Conservation (phyloP, 192 early-diverging fungal species). For the Podila verticillata region DNA sequence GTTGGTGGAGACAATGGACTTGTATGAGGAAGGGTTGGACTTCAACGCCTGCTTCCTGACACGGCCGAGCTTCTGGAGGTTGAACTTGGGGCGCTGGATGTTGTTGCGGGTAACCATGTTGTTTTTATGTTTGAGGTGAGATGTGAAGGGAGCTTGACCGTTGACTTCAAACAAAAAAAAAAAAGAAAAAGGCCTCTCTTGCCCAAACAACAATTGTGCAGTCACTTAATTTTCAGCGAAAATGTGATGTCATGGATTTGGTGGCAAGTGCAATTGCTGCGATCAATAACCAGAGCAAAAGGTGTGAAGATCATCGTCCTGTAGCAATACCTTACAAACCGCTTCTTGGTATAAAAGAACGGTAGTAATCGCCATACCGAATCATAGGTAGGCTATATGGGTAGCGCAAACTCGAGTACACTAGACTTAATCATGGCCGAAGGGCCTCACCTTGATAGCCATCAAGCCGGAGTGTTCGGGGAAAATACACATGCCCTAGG, state of each 20-base stretch:
- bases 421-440: too few species aligned
- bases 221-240: not conserved
- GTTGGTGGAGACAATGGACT: slow-evolving; percentile 41
- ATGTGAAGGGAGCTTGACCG: not conserved
- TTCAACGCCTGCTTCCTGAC: slow-evolving; percentile 51
- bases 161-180: too few species aligned
- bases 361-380: too few species aligned
- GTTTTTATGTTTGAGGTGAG: slow-evolving; percentile 11
- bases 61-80: slow-evolving; percentile 49
- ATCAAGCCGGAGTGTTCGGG: too few species aligned
- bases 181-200: not conserved
- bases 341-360: too few species aligned
- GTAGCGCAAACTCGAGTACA: too few species aligned
- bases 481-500: too few species aligned
- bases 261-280: not conserved
- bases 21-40: slow-evolving; percentile 46
- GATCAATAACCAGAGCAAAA: not conserved
- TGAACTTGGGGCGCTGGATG: slow-evolving; percentile 48
- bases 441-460: too few species aligned
- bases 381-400: too few species aligned
- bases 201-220: not conserved
- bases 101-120: slow-evolving; percentile 50
- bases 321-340: too few species aligned
- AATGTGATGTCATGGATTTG: not conserved
- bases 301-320: too few species aligned